Conservation (phyloP, 2,329 filamentous ascomycete species). For the Monosporascus sp. region DNA sequence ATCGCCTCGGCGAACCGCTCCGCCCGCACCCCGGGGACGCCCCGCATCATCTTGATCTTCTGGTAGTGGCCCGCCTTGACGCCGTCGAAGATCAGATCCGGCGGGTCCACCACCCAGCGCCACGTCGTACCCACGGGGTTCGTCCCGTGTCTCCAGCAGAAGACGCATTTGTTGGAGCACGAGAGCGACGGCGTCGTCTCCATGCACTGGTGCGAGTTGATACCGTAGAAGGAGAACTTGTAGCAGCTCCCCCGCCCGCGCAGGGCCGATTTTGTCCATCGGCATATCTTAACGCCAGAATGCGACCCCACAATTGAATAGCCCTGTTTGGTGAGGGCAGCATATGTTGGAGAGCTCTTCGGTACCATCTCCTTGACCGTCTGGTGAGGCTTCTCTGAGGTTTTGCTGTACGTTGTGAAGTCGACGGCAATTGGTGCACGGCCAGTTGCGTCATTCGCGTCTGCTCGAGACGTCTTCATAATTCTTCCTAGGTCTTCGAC, state of each 20-base stretch:
- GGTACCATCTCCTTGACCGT: slow-evolving; percentile 89
- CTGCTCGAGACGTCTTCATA: slow-evolving; percentile 43
- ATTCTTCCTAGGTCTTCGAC: slow-evolving; percentile 77
- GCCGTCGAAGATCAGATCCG: slow-evolving; percentile 82
- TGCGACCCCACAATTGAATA: slow-evolving; percentile 94
- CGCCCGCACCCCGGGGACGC: slow-evolving; percentile 84
- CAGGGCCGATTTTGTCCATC: slow-evolving; percentile 96
- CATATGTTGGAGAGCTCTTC: slow-evolving; percentile 80
- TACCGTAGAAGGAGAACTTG: slow-evolving; percentile 97
- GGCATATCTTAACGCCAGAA: slow-evolving; percentile 94
- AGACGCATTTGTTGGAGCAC: slow-evolving; percentile 97
- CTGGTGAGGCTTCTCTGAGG: slow-evolving; percentile 40
- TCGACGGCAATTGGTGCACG: slow-evolving; percentile 67
- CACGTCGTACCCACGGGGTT: slow-evolving; percentile 96
- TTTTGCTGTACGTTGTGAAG: slow-evolving; percentile 69
- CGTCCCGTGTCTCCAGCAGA: slow-evolving; percentile 97
- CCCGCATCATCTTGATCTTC: slow-evolving; percentile 96
- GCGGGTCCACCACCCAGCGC: slow-evolving; percentile 92
- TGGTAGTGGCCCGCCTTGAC: slow-evolving; percentile 91
- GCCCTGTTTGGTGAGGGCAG: slow-evolving; percentile 88
- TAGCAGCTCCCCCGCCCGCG: slow-evolving; percentile 93
- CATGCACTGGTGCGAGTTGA: slow-evolving; percentile 96
- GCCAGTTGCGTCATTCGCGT: slow-evolving; percentile 23
- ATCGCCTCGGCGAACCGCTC: slow-evolving; percentile 92
- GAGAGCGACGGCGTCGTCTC: slow-evolving; percentile 93